phyloP scores from a whole-genome alignment of 2,329 filamentous ascomycete species.

The Eurotiales sp. region DNA sequence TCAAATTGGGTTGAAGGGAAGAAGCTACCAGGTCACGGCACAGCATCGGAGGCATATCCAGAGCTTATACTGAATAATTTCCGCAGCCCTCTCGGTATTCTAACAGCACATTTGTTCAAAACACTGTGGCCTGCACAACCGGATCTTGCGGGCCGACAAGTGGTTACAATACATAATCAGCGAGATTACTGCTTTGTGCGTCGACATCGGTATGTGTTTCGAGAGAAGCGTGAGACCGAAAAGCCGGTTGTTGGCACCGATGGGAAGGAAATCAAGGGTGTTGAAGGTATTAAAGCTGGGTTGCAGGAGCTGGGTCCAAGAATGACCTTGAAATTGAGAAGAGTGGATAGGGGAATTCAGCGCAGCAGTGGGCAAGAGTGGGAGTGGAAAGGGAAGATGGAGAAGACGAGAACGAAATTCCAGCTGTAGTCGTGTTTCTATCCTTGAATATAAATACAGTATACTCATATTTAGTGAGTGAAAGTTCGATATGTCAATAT shows the following conservation, averaged over 20 bases:
- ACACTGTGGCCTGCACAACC: slow-evolving; percentile 75
- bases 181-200: slow-evolving; percentile 94
- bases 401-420: slow-evolving; percentile 90
- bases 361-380: slow-evolving; percentile 76
- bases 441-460: not conserved
- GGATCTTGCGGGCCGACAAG: slow-evolving; percentile 80
- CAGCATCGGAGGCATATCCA: slow-evolving; percentile 83
- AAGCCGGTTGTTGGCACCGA: slow-evolving; percentile 80
- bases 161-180: slow-evolving; percentile 90
- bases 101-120: slow-evolving; percentile 82
- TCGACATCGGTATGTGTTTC: slow-evolving; percentile 86
- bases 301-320: slow-evolving; percentile 85
- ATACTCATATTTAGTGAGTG: too few relatives aligned
- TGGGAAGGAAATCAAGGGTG: slow-evolving; percentile 77
- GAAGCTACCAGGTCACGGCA: slow-evolving; percentile 84
- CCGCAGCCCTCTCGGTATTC: slow-evolving; percentile 81
- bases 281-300: slow-evolving; percentile 79
- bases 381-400: slow-evolving; percentile 95
- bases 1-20: slow-evolving; percentile 87
- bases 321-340: slow-evolving; percentile 80
- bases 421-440: slow-evolving; percentile 60
- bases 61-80: slow-evolving; percentile 93
- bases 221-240: slow-evolving; percentile 81
- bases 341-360: slow-evolving; percentile 86
- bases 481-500: too few relatives aligned